A percentile compares a stretch with the other conserved stretches of the same genome.
Conservation (phyloP, 495 filamentous ascomycete genomes). For the Cryomyces minteri region DNA sequence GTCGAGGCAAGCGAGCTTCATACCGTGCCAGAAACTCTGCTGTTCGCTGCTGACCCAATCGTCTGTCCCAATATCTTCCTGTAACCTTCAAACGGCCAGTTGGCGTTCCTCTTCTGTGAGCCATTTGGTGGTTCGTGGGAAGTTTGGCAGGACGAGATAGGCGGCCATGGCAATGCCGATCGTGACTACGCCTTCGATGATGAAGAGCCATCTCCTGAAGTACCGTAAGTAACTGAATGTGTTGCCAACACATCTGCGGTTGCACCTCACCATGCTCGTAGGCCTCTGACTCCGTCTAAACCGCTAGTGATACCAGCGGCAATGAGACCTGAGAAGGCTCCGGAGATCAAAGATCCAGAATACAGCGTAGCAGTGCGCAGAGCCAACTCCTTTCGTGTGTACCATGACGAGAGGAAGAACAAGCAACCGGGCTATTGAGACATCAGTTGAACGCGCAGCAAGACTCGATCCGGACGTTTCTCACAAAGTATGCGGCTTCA, state of each 20-base stretch:
- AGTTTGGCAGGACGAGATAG: slow-evolving; percentile 54
- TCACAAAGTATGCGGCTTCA: slow-evolving; percentile 21
- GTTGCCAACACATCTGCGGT: background rate
- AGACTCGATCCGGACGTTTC: slow-evolving; percentile 28
- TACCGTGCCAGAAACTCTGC: slow-evolving; percentile 46
- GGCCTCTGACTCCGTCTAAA: slow-evolving; percentile 15
- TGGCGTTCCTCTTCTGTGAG: slow-evolving; percentile 48
- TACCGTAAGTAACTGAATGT: slow-evolving; percentile 14
- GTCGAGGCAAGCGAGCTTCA: slow-evolving; percentile 53
- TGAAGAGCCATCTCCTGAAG: slow-evolving; percentile 46
- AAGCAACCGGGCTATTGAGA: slow-evolving; percentile 18
- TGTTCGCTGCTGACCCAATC: slow-evolving; percentile 38
- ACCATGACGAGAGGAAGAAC: slow-evolving; percentile 42
- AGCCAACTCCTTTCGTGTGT: slow-evolving; percentile 36
- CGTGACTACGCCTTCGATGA: slow-evolving; percentile 51
- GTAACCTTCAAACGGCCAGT: slow-evolving; percentile 49
- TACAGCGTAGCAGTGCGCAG: slow-evolving; percentile 35
- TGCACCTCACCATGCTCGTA: slow-evolving; percentile 27
- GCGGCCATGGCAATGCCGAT: slow-evolving; percentile 32
- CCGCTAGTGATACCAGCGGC: slow-evolving; percentile 20
- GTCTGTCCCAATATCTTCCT: slow-evolving; percentile 51
- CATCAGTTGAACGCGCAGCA: slow-evolving; percentile 13
- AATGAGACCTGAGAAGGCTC: slow-evolving; percentile 22
- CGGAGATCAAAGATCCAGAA: slow-evolving; percentile 20
- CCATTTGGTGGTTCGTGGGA: slow-evolving; percentile 61